Conservation (phyloP, 148 eudicot species). For the Persicaria maculosa region DNA sequence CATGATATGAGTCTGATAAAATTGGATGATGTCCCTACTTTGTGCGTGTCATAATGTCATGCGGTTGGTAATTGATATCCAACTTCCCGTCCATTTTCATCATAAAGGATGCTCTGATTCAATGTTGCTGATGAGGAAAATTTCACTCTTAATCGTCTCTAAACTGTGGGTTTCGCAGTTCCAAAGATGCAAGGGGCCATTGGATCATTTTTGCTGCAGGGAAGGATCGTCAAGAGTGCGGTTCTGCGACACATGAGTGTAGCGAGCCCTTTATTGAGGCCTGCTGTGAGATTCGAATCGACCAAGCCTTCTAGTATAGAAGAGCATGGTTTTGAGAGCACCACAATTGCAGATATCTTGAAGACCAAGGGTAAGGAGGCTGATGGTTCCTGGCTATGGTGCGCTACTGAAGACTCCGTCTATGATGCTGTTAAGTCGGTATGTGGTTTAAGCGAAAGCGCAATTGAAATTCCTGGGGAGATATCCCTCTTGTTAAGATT, state of each 20-base stretch:
- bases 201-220: constrained; percentile 47
- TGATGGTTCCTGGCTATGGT: constrained; percentile 99
- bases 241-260: constrained; percentile 65
- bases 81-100: not conserved
- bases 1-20: not conserved
- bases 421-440: constrained; percentile 98
- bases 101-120: not conserved
- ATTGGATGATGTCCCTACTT: not conserved
- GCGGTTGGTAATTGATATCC: not conserved
- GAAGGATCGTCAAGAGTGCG: constrained; percentile 51
- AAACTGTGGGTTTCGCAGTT: not conserved
- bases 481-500: not conserved
- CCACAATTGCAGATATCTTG: constrained; percentile 81
- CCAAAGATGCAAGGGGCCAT: constrained; percentile 64
- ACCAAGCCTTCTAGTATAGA: constrained; percentile 58
- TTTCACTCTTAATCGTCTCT: not conserved
- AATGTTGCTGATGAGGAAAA: not conserved
- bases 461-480: no score
- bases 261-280: constrained; percentile 48
- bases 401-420: constrained; percentile 82
- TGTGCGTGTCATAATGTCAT: not conserved
- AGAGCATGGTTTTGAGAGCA: constrained; percentile 96
- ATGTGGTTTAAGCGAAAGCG: constrained; percentile 15
- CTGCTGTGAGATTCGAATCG: constrained; percentile 61
- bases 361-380: constrained; percentile 79